Evolutionary conservation across 176 grass and related monocot genomes (phyloP).

Genomic region (Chrysopogon serrulatus): DNA sequence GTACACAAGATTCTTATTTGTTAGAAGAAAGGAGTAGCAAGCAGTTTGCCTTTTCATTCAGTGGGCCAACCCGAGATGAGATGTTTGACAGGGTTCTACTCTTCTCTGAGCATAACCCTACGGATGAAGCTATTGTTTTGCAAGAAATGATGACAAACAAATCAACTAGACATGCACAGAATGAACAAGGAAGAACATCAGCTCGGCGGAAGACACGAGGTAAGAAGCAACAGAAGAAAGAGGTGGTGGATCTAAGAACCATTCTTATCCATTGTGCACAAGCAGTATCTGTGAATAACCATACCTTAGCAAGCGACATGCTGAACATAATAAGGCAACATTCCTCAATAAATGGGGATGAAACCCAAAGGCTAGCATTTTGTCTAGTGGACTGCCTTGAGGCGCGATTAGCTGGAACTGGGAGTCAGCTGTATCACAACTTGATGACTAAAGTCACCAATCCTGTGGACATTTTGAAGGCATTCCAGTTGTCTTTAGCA

Average conservation of each 20-base stretch:
- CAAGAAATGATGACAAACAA: conserved; percentile 10
- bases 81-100: conserved; percentile 61
- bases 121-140: conserved; percentile 6
- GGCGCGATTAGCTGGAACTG: conserved; percentile 47
- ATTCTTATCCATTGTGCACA: conserved; percentile 62
- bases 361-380: conserved; percentile 53
- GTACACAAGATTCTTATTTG: conserved; percentile 26
- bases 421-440: conserved; percentile 37
- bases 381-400: conserved; percentile 57
- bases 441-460: not conserved
- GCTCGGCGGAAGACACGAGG: not conserved
- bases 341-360: conserved; percentile 44
- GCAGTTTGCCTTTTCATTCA: conserved; percentile 27
- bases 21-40: conserved; percentile 46
- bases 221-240: conserved; percentile 33
- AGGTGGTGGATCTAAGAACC: conserved; percentile 45
- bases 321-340: conserved; percentile 44
- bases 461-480: conserved; percentile 23
- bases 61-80: conserved; percentile 38
- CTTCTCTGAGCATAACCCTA: conserved; percentile 17
- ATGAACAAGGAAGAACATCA: not conserved
- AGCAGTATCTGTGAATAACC: conserved; percentile 46
- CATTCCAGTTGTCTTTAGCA: conserved; percentile 15
- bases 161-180: not conserved
- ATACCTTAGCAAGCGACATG: conserved; percentile 33